These are phyloP conservation scores for Erythrophleum fordii DNA, from an alignment of 306 rosid genomes.

Conservation along the genomic window DNA sequence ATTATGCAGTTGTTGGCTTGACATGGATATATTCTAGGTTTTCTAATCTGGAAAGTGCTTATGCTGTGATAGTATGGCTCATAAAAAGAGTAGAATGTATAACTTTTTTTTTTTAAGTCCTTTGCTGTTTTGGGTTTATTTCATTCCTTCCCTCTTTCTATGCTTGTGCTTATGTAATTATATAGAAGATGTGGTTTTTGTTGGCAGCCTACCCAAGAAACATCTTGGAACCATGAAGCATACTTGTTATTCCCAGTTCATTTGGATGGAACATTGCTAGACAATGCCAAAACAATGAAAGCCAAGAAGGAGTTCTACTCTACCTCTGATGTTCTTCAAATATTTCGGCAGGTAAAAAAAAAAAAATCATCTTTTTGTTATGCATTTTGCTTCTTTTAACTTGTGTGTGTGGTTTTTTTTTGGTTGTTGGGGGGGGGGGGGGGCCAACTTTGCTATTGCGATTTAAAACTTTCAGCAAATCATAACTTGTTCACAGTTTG, in stretches of 20 bases:
- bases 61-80: neutral
- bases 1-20: neutral
- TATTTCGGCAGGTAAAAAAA: slow-evolving; percentile 81
- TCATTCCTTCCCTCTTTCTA: slow-evolving; percentile 14
- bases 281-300: slow-evolving; percentile 83
- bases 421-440: neutral
- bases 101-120: neutral
- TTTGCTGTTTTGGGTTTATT: neutral
- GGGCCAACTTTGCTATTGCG: slow-evolving; percentile 10
- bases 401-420: neutral
- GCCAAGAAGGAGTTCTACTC: slow-evolving; percentile 83
- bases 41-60: neutral
- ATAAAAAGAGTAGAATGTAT: neutral
- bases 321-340: slow-evolving; percentile 85
- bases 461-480: neutral
- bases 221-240: slow-evolving; percentile 94
- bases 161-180: slow-evolving; percentile 33
- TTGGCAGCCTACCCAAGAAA: slow-evolving; percentile 80
- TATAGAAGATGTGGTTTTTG: slow-evolving; percentile 31
- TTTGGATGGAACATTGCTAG: slow-evolving; percentile 95
- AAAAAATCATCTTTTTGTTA: slow-evolving; percentile 17
- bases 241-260: slow-evolving; percentile 96
- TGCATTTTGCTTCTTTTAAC: slow-evolving; percentile 9
- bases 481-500: neutral
- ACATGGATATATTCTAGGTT: neutral